Base-by-base conservation (phyloP, 345 rosid genomes). In the Heritiera fomes region DNA sequence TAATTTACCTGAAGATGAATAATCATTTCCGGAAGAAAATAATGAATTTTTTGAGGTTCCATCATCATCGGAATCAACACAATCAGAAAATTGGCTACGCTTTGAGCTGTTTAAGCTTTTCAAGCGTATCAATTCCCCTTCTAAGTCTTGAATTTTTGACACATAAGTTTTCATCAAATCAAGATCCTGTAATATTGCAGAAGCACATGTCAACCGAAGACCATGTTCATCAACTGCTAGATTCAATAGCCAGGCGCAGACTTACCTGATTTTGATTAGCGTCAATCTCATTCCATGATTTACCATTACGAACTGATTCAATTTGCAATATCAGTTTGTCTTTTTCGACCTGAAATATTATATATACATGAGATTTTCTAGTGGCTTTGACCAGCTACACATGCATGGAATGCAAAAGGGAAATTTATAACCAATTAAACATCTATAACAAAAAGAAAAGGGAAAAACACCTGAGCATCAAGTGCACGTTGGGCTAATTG, bases 241-340 rank as follows among this genome's bases (percentile, higher is more conserved):
- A 49, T 14, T 32, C 69, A 59, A 47, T 67, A 80, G 7, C 7
- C 11, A 32, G 46, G 58, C 3, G 79, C 59, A 71, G 47, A 78
- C 41, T 41, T 52, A 93, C 98, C 97, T 88, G 87, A 83, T 82
- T 82, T 80, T 84, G 53, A 75, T 80, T 78, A 50, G 88, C 79
- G 50, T 91, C 97, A 82, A 90, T 89, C 81, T 96, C 99, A 75
- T 96, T 97, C 95, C 95, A 91, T 62, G 97, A 80, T 89, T 89
- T 91, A 75, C 99, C 97, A 74, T 85, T 88, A 68, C 97, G 92
- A 78, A 85, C 89, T 68, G 91, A 86, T 85, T 96, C 98, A 76
- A 96, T 86, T 86, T 85, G 89, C 89, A 92, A 84, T 15, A 91
- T 41, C 78, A 96, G 82, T 80, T 90, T 96, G 87, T 92, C 98